Base-by-base conservation (phyloP, 2,329 filamentous ascomycete species). In the Hymenoscyphus salicellus region DNA sequence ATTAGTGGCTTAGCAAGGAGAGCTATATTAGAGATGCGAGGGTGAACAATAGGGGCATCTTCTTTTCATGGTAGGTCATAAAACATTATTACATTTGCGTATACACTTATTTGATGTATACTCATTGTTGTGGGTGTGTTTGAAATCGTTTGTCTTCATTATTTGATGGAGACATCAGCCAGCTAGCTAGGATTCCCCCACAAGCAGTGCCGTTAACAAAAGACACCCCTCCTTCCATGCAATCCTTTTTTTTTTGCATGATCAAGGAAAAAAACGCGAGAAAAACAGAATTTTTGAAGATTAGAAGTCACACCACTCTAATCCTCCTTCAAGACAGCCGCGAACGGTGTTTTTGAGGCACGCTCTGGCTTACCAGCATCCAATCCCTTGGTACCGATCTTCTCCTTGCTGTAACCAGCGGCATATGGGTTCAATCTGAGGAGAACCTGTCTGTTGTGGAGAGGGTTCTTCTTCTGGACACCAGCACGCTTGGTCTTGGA, bases 391-490 rank as follows among this genome's bases (percentile, higher is more conserved):
- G 89, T 85, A 72, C 92, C 92, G 66, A 95, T 80, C 83, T 92
- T 90, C 77, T 92, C 87, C 86, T 96, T 92, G 75, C 89, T 84
- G 83, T 96, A 99, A 70, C 91, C 89, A 75, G 89, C 85, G 74
- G 95, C 94, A 83, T 99, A 99, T 71, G 95, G 95, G 90, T 99
- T 99, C 81, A 99, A 91, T 77, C 95, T 91, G 79, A 99, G 91
- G 82, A 97, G 88, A 74, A 99, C 90, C 87, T 98, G 95, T 89
- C 93, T 96, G 91, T 99, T 99, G 83, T 86, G 86, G 75, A 99
- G 93, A 77, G 95, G 95, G 88, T 99, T 99, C 93, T 98, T 98
- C 93, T 99, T 99, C 88, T 97, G 94, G 74, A 97, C 92, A 77
- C 86, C 83, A 74, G 85, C 83, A 78, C 95, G 92, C 89, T 97